Percentiles rank a stretch among this genome's conserved stretches.
Evolutionary conservation across 2,329 filamentous ascomycete species (phyloP).

Genomic region (Venturia nashicola): DNA sequence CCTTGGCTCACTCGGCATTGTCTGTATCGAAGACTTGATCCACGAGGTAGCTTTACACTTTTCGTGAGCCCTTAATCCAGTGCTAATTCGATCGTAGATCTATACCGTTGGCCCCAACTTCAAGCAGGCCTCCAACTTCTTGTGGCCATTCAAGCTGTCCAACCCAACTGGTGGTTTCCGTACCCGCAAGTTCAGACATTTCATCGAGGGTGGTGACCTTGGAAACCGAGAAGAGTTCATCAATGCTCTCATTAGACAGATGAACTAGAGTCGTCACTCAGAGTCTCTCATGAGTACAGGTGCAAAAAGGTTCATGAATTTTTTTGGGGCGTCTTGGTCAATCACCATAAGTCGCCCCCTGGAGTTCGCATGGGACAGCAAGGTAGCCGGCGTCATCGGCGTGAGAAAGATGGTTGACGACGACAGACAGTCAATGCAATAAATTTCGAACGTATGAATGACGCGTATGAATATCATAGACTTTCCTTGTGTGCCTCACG

Average conservation of each 20-base stretch:
- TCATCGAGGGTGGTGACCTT: conserved; percentile 94
- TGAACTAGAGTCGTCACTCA: conserved; percentile 54
- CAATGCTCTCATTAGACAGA: conserved; percentile 90
- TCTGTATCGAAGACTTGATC: conserved; percentile 98
- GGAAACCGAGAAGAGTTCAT: conserved; percentile 99
- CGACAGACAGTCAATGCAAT: neutral
- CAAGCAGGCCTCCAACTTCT: conserved; percentile 62
- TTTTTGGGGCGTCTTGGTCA: neutral
- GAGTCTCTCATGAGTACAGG: neutral
- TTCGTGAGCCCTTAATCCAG: conserved; percentile 32
- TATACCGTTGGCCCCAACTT: conserved; percentile 82
- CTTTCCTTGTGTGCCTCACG: neutral
- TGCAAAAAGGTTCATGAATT: neutral
- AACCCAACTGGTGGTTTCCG: conserved; percentile 97
- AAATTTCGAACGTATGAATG: neutral
- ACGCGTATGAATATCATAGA: neutral
- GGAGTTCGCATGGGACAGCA: neutral
- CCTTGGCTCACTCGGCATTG: conserved; percentile 96
- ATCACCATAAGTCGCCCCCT: neutral
- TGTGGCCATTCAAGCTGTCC: conserved; percentile 99
- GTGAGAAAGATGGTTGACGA: neutral
- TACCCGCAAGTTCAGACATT: conserved; percentile 96
- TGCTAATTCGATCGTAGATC: conserved; percentile 13
- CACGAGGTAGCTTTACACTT: conserved; percentile 53
- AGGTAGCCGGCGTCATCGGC: neutral